Evolutionary conservation across 2,329 filamentous ascomycete genomes (phyloP), one percentile per base, ranked within the genome.

Genomic region (Harringtonia lauricola): DNA sequence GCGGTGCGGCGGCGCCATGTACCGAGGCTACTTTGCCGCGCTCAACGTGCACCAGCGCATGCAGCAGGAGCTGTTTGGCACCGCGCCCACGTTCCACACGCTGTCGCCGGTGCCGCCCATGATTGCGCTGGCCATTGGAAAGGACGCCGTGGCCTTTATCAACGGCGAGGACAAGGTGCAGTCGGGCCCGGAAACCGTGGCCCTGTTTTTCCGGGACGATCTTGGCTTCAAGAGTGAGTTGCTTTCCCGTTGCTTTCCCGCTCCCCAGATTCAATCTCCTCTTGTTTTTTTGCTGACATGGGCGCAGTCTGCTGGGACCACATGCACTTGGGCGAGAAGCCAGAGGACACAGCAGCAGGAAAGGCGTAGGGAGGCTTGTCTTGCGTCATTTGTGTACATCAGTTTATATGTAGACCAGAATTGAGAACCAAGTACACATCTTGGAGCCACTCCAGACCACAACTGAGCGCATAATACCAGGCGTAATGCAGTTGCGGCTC

Each of bases 1-100:
- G 66, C 80, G 85, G 36, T 86, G 81, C 53, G 84, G 85, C 21
- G 75, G 70, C 15, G 85, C 85, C 29, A 85, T 89, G 72, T 75
- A 83, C 55, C 79, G 81, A 67, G 85, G 83, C 31, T 74, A 79
- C 54, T 68, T 72, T 48, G 74, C 74, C 3, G 83, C 77, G 8
- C 61, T 71, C 42, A 89, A 89, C 56, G 72, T 83, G 43, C 73
- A 84, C 61, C 74, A 82, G 60, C 63, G 68, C 21, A 76, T 84
- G 56, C 58, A 76, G 36, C 55, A 64, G 42, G 58, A 66, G 41
- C 51, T 63, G 21, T 57, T 61, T 0, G 60, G 55, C 21, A 57
- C 53, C 17, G 54, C 57, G 31, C 68, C 76, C 3, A 59, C 63
- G 24, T 74, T 72, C 46, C 57, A 66, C 33, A 60, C 68, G 46